Evolutionary conservation across 176 grass and related monocot genomes (phyloP), one percentile per base, ranked within the genome.

Genomic region (Avena atlantica): DNA sequence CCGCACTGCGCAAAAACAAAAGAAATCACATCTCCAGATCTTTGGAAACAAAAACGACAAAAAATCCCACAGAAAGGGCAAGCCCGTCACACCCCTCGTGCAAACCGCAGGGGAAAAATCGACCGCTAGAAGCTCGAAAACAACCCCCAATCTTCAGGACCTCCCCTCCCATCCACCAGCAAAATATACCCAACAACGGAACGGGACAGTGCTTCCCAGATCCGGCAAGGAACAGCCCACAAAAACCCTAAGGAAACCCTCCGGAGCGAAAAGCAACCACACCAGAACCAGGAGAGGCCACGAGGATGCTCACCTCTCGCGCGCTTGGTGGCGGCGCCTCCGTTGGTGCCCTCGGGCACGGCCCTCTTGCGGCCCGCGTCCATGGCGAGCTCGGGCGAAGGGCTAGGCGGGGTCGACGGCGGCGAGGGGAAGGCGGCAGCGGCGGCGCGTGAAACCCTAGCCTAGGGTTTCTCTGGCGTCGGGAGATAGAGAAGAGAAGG

Each of bases 331-430:
- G 82, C 80, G 78, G 47, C 70, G 15, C 68, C 86, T 34, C 94
- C 92, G 81, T 90, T 94, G 17, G 88, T n/a, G 34, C 86, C 85
- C 70, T 83, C 90, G 10, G 86, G 88, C 61, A 87, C 85, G 47
- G 34, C 87, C 68, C 97, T 79, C 94, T 96, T 99, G 79, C 90
- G 87, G 15, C 25, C 83, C 7, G 89, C 34, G 8, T 98, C 97
- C 97, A 98, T 98, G 70, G 74, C 20, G 50, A 58, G 88, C 12
- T 79, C 20, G 64, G 37, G 25, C 24, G 73, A 2, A 31, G 49
- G 74, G 25, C 45, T 25, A 52, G 20, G 70, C 12, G 29, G 14
- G 14, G n/a, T 25, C 77, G 68, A 34, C 42, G 78, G 1, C 53
- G 70, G 74, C 3, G 45, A 42, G 40, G 40, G 40, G 40, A 0